A percentile compares a stretch with the other conserved stretches of the same genome.
Evolutionary conservation across 2,329 filamentous ascomycete species (phyloP).

Genomic region (Rutstroemia sp.): DNA sequence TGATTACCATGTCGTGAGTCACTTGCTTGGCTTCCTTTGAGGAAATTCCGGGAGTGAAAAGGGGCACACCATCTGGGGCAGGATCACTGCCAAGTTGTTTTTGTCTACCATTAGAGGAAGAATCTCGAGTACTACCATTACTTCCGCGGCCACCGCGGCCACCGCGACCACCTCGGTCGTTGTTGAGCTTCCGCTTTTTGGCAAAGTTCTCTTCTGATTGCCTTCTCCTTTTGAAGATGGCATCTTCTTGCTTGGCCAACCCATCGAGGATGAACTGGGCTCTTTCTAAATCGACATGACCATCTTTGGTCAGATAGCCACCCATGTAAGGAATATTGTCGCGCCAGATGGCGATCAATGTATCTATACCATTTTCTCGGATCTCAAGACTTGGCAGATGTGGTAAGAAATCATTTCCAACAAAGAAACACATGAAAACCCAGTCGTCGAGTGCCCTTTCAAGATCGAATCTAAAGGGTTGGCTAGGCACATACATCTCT

Average conservation of each 20-base stretch:
- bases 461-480: constrained; percentile 85
- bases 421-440: constrained; percentile 99
- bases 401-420: constrained; percentile 96
- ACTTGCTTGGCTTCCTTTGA: constrained; percentile 52
- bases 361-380: constrained; percentile 93
- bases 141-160: constrained; percentile 30
- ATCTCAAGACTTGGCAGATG: constrained; percentile 97
- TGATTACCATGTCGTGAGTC: constrained; percentile 85
- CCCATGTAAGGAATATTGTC: constrained; percentile 88
- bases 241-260: constrained; percentile 85
- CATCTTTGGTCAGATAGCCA: constrained; percentile 93
- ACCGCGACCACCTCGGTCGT: constrained; percentile 37
- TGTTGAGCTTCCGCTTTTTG: constrained; percentile 70
- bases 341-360: constrained; percentile 92
- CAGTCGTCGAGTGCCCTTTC: constrained; percentile 94
- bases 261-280: constrained; percentile 85
- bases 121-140: constrained; percentile 21
- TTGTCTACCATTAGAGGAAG: constrained; percentile 24
- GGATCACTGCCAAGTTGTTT: constrained; percentile 13
- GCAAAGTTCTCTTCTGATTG: constrained; percentile 79
- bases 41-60: constrained; percentile 50
- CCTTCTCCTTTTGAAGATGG: constrained; percentile 82
- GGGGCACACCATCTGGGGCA: constrained; percentile 41
- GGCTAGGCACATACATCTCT: constrained; percentile 74
- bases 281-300: constrained; percentile 76